Percentiles rank a stretch among this genome's conserved stretches.
phyloP scores from a whole-genome alignment of 2,329 filamentous ascomycete genomes.

The Penicillium sp. region DNA sequence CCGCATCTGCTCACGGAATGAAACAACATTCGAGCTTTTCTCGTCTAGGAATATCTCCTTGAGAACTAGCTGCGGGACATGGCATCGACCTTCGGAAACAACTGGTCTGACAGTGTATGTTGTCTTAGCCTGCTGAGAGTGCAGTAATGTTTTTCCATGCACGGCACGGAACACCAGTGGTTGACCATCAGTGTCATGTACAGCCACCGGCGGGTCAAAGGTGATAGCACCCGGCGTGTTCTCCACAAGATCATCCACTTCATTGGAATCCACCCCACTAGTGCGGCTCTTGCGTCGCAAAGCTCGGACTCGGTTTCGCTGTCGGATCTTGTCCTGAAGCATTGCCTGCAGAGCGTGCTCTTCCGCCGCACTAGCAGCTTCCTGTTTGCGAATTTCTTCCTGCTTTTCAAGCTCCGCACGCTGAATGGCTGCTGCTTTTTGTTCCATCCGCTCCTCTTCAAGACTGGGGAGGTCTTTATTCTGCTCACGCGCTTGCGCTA shows the following conservation, averaged over 20 bases:
- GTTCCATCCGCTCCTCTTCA: constrained; percentile 82
- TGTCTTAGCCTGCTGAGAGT: constrained; percentile 65
- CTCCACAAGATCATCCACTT: constrained; percentile 30
- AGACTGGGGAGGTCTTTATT: constrained; percentile 79
- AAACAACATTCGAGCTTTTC: constrained; percentile 57
- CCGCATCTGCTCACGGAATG: constrained; percentile 75
- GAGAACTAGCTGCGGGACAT: constrained; percentile 65
- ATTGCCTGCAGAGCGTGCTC: constrained; percentile 41
- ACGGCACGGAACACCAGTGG: constrained; percentile 69
- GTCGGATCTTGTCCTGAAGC: constrained; percentile 40
- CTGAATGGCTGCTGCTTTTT: constrained; percentile 69
- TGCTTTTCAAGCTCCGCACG: constrained; percentile 51
- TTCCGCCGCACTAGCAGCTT: constrained; percentile 43
- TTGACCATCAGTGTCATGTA: constrained; percentile 65
- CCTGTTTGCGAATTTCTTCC: constrained; percentile 49
- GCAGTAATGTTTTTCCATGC: constrained; percentile 66
- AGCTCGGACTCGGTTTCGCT: constrained; percentile 40
- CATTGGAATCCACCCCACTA: constrained; percentile 31
- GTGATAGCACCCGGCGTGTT: constrained; percentile 39
- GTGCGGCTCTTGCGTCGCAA: constrained; percentile 42
- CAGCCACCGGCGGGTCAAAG: constrained; percentile 49
- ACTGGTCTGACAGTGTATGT: constrained; percentile 69
- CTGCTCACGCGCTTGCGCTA: constrained; percentile 72
- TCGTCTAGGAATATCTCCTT: constrained; percentile 68
- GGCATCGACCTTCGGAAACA: constrained; percentile 54